phyloP scores from a whole-genome alignment of 257 asterid species.

The Solanum ossicruentum region DNA sequence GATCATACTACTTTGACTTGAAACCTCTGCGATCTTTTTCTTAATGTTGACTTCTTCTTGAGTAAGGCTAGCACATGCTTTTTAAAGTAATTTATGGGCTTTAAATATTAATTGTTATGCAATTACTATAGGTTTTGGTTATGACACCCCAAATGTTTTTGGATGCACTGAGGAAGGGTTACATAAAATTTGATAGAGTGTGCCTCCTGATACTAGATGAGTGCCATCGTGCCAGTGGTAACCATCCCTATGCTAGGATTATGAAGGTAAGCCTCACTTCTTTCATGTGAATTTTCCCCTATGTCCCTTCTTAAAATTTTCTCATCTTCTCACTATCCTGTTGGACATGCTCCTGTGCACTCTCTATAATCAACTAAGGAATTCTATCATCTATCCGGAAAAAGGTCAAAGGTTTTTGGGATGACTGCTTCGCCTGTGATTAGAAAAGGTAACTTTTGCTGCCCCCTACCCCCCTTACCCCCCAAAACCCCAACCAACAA shows the following conservation, averaged over 20 bases:
- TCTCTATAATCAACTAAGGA: conserved; percentile 31
- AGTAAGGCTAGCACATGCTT: neutral
- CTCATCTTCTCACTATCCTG: neutral
- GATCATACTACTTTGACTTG: neutral
- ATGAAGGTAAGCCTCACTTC: conserved; percentile 47
- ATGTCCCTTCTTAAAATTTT: neutral
- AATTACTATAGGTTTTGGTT: conserved; percentile 45
- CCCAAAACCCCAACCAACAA: neutral
- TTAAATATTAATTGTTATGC: neutral
- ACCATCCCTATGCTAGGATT: conserved; percentile 72
- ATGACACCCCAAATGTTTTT: conserved; percentile 88
- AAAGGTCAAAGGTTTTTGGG: conserved; percentile 65
- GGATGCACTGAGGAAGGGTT: conserved; percentile 62
- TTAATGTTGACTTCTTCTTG: neutral
- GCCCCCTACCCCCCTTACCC: neutral
- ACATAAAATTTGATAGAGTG: conserved; percentile 31
- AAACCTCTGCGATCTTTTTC: neutral
- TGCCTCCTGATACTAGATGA: conserved; percentile 66
- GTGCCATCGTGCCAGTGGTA: conserved; percentile 73
- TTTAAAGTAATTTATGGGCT: neutral
- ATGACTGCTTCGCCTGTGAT: conserved; percentile 58
- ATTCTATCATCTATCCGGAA: conserved; percentile 37
- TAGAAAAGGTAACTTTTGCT: conserved; percentile 37
- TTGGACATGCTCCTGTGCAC: neutral
- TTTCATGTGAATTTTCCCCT: neutral